Conservation (phyloP, 2,329 filamentous ascomycete species). For the Fusarium oxysporum region DNA sequence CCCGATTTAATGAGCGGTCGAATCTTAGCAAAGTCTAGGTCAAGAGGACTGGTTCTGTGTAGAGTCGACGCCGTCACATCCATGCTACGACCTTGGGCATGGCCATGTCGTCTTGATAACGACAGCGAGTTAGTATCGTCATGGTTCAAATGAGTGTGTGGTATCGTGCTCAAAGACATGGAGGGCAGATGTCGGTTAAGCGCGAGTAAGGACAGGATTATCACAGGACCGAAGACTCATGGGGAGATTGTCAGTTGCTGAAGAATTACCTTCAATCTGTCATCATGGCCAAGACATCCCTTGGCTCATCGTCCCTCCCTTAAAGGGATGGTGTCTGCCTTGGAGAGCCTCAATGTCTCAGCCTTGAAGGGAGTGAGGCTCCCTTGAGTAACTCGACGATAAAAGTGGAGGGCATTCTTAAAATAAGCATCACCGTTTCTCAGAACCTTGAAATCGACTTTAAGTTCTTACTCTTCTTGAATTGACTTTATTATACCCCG, state of each 20-base stretch:
- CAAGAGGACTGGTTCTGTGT: constrained; percentile 25
- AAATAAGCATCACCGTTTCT: not conserved
- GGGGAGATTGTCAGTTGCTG: not conserved
- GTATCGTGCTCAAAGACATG: constrained; percentile 5
- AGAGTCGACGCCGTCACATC: constrained; percentile 29
- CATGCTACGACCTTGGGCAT: not conserved
- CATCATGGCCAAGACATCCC: not conserved
- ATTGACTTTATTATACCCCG: not conserved
- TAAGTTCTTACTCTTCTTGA: not conserved
- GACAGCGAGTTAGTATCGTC: not conserved
- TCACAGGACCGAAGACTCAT: not conserved
- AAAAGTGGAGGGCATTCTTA: not conserved
- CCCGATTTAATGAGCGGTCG: constrained; percentile 4
- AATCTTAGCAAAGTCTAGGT: constrained; percentile 22
- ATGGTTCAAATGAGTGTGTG: not conserved
- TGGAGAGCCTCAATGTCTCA: not conserved
- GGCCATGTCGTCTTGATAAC: not conserved
- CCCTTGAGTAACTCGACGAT: not conserved
- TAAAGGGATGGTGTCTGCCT: constrained; percentile 10
- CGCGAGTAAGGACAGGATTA: not conserved
- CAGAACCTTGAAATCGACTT: not conserved
- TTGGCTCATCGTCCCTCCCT: not conserved
- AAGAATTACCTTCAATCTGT: not conserved
- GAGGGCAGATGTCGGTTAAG: not conserved
- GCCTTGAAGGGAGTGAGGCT: not conserved